Conservation (phyloP, 1,139 yeast species). For the Lodderomyces pseudojiufengensis region DNA sequence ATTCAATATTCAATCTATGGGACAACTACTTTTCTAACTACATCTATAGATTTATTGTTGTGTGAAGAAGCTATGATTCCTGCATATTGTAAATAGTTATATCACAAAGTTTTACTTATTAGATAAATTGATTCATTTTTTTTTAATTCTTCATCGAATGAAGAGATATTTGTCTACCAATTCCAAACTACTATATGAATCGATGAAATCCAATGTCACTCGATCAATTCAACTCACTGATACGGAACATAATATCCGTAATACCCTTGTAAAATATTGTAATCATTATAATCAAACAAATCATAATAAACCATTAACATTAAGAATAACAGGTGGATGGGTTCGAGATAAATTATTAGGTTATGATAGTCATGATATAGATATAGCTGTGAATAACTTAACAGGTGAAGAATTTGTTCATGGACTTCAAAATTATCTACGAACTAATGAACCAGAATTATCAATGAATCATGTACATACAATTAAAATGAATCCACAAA, state of each 20-base stretch:
- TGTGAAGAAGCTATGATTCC: no score
- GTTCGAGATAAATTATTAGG: constrained; percentile 91
- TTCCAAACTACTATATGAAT: constrained; percentile 7
- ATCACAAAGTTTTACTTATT: no score
- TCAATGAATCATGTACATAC: constrained; percentile 61
- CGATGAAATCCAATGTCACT: constrained; percentile 16
- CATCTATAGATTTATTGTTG: no score
- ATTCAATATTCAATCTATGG: no score
- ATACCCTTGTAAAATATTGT: constrained; percentile 44
- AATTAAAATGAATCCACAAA: constrained; percentile 89
- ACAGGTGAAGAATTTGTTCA: constrained; percentile 87
- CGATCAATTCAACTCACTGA: constrained; percentile 40
- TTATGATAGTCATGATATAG: constrained; percentile 77
- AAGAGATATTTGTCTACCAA: neutral
- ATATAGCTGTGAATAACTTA: constrained; percentile 79
- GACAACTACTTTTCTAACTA: no score
- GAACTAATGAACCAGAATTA: constrained; percentile 37
- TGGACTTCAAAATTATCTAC: constrained; percentile 54
- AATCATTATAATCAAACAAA: constrained; percentile 27
- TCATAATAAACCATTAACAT: constrained; percentile 27
- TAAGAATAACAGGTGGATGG: constrained; percentile 98
- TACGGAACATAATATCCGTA: constrained; percentile 46
- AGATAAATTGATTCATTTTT: neutral
- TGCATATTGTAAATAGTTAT: no score
- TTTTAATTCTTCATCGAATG: neutral